Conservation (phyloP, 163 green algal genomes). For the Volvox carteri region DNA sequence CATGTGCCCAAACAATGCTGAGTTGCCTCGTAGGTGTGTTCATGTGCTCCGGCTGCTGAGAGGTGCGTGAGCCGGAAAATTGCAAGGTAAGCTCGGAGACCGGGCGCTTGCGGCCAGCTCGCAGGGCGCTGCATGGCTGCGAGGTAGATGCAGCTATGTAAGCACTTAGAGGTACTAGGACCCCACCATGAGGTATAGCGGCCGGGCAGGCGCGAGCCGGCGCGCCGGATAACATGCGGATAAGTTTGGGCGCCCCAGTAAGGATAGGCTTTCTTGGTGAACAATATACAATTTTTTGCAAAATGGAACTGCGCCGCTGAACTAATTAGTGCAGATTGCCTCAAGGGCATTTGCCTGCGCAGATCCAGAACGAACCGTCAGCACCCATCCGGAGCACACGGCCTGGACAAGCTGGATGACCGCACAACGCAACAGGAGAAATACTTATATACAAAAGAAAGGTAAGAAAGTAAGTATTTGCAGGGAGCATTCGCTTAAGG, state of each 20-base stretch:
- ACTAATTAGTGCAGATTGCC: background rate
- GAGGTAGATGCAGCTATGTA: background rate
- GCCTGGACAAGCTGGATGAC: too few species aligned
- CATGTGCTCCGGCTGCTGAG: background rate
- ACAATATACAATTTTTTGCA: background rate
- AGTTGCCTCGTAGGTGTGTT: background rate
- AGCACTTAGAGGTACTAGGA: background rate
- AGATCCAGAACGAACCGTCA: conserved; percentile 8
- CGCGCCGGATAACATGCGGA: conserved; percentile 19
- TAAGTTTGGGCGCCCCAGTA: background rate
- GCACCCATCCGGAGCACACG: too few species aligned
- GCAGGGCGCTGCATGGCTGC: background rate
- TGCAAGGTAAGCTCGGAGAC: background rate
- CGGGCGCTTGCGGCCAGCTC: background rate
- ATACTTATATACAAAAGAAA: too few species aligned
- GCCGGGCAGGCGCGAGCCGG: background rate
- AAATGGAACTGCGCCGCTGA: background rate
- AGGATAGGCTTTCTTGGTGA: background rate
- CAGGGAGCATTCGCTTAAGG: too few species aligned
- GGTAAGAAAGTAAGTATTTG: too few species aligned
- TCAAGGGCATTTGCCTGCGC: background rate
- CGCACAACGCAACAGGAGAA: too few species aligned
- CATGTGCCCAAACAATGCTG: background rate
- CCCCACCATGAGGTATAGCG: conserved; percentile 1
- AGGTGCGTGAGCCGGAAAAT: background rate